Conservation (phyloP, 148 eudicot species). For the Fagopyrum tataricum region DNA sequence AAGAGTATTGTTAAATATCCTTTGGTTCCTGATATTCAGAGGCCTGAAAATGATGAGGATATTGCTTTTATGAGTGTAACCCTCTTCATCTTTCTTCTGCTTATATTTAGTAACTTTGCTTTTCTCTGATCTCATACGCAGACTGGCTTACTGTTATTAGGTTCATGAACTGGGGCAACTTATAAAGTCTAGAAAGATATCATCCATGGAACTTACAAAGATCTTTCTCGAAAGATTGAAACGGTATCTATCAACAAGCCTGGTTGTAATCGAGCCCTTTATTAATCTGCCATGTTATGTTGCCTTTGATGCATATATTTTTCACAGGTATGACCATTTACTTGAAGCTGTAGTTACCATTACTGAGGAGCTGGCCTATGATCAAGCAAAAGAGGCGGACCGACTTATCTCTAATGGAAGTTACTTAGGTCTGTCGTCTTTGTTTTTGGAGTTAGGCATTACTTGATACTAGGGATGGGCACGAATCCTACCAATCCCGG, state of each 20-base stretch:
- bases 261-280: not conserved
- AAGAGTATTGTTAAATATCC: constrained; percentile 40
- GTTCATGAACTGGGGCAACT: constrained; percentile 85
- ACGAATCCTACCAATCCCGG: too few relatives aligned
- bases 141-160: constrained; percentile 26
- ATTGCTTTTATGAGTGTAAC: constrained; percentile 86
- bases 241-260: constrained; percentile 28
- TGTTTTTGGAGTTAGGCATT: not conserved
- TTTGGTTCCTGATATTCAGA: constrained; percentile 31
- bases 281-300: not conserved
- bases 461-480: too few relatives aligned
- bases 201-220: constrained; percentile 68
- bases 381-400: constrained; percentile 86
- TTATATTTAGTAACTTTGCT: not conserved
- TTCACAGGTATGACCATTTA: constrained; percentile 51
- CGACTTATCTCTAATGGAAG: constrained; percentile 48
- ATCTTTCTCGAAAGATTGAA: constrained; percentile 73
- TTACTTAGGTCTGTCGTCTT: constrained; percentile 43
- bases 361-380: constrained; percentile 79
- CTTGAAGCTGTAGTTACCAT: constrained; percentile 81
- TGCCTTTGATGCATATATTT: not conserved
- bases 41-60: constrained; percentile 65
- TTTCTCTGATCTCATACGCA: not conserved
- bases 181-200: constrained; percentile 56
- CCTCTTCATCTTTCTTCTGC: constrained; percentile 1